Percentiles rank a stretch among this genome's conserved stretches.
Evolutionary conservation across 2,329 filamentous ascomycete genomes (phyloP).

Genomic region (Pleomassaria siparia): DNA sequence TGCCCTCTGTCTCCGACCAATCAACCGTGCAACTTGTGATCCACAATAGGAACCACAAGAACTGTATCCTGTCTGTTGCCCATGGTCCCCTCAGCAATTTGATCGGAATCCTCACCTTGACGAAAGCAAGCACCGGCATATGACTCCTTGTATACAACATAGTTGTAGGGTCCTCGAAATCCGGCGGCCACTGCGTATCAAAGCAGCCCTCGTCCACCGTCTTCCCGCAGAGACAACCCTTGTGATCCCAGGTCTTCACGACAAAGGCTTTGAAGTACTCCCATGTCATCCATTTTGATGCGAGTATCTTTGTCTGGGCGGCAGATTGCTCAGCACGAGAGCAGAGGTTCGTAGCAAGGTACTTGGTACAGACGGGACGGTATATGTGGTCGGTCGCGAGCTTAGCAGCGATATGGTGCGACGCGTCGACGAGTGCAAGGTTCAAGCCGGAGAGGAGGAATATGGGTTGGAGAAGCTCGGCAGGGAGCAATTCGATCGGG

Average conservation of each 20-base stretch:
- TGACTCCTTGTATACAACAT: constrained; percentile 36
- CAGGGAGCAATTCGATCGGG: constrained; percentile 50
- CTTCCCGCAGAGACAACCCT: constrained; percentile 31
- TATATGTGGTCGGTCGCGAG: constrained; percentile 31
- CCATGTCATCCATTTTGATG: constrained; percentile 39
- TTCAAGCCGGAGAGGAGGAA: constrained; percentile 51
- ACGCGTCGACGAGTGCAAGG: constrained; percentile 43
- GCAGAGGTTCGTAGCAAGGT: constrained; percentile 16
- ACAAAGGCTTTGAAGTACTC: constrained; percentile 30
- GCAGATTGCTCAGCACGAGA: constrained; percentile 15
- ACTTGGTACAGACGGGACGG: constrained; percentile 24
- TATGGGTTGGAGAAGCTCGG: constrained; percentile 56
- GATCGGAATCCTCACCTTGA: constrained; percentile 32
- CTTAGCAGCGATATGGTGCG: constrained; percentile 41
- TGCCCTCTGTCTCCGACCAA: constrained; percentile 23
- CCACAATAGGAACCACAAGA: constrained; percentile 35
- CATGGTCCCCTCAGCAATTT: constrained; percentile 33
- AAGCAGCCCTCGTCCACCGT: constrained; percentile 25
- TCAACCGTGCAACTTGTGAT: constrained; percentile 35
- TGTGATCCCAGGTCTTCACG: constrained; percentile 16
- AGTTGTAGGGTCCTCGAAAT: constrained; percentile 28
- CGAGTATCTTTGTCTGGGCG: constrained; percentile 30
- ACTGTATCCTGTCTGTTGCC: constrained; percentile 30
- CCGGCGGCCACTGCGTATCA: constrained; percentile 33
- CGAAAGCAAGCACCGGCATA: constrained; percentile 24